Evolutionary conservation across 169 alveolate species (phyloP).

Genomic region (Eimeria praecox): DNA sequence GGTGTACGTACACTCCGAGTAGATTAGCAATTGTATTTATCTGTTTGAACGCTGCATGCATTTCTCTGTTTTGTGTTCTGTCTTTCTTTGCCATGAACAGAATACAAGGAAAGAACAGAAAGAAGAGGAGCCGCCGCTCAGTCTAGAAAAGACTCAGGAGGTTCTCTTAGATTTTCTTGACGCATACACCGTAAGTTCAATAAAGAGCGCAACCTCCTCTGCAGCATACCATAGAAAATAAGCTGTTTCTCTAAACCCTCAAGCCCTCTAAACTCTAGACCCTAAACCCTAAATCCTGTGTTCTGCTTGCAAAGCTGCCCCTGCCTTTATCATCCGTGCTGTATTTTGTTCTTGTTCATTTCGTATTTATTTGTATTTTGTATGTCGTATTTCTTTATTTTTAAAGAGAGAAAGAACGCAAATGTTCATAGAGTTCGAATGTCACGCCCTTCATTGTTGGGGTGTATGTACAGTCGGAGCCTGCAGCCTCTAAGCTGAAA

Average conservation of each 20-base stretch:
- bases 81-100: neutral
- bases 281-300: neutral
- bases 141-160: conserved; percentile 56
- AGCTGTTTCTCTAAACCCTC: neutral
- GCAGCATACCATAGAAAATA: neutral
- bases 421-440: too few species aligned
- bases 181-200: conserved; percentile 63
- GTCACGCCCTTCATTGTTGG: neutral
- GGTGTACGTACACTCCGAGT: neutral
- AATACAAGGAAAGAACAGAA: neutral
- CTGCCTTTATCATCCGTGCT: neutral
- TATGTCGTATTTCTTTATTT: too few species aligned
- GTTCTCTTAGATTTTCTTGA: conserved; percentile 75
- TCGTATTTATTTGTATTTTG: too few species aligned
- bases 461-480: conserved; percentile 22
- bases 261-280: neutral
- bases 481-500: conserved; percentile 35
- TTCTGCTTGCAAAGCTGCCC: neutral
- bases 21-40: neutral
- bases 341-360: too few species aligned
- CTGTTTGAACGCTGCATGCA: neutral
- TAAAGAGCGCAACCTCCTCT: too few species aligned
- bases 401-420: too few species aligned
- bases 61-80: neutral
- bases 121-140: conserved; percentile 25